These are phyloP conservation scores for Sporobolomyces roseus DNA, from an alignment of 768 basidiomycete genomes.

Conservation along the genomic window DNA sequence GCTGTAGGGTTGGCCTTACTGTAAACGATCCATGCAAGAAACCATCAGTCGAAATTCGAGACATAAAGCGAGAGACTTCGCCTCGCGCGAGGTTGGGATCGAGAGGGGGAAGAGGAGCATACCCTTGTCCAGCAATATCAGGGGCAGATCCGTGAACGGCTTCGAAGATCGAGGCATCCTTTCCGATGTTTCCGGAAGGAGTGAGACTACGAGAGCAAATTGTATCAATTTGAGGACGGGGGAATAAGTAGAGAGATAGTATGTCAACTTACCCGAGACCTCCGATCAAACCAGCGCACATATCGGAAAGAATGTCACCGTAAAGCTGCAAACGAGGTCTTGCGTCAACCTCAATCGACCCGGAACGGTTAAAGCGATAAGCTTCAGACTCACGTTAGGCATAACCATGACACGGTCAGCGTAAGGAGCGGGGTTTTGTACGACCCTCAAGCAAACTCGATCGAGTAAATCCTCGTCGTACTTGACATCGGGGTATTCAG, in stretches of 20 bases:
- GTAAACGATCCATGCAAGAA: conserved; percentile 50
- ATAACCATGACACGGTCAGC: conserved; percentile 99
- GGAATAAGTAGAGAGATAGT: neutral
- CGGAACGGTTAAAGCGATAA: too few species aligned
- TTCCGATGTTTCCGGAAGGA: conserved; percentile 44
- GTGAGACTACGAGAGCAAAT: conserved; percentile 23
- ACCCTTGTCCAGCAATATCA: conserved; percentile 81
- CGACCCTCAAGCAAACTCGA: conserved; percentile 90
- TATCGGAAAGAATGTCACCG: conserved; percentile 57
- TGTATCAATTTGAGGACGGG: conserved; percentile 5
- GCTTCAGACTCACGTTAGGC: conserved; percentile 67
- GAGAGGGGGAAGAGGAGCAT: conserved; percentile 19
- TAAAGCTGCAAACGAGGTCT: conserved; percentile 31
- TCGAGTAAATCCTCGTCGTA: conserved; percentile 98
- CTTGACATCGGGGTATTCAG: conserved; percentile 84
- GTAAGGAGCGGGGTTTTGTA: conserved; percentile 88
- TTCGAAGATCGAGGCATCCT: conserved; percentile 99
- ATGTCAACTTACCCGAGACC: conserved; percentile 63
- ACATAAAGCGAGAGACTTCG: neutral
- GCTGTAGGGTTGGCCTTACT: conserved; percentile 99
- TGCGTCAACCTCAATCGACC: too few species aligned
- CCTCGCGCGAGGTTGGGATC: too few species aligned
- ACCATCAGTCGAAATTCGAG: conserved; percentile 55
- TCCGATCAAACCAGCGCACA: conserved; percentile 97
- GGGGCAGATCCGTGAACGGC: conserved; percentile 99